Percentiles rank a stretch among this genome's conserved stretches.
These are phyloP conservation scores for Ilyonectria destructans DNA, from an alignment of 2,329 filamentous ascomycete species.

Conservation along the genomic window DNA sequence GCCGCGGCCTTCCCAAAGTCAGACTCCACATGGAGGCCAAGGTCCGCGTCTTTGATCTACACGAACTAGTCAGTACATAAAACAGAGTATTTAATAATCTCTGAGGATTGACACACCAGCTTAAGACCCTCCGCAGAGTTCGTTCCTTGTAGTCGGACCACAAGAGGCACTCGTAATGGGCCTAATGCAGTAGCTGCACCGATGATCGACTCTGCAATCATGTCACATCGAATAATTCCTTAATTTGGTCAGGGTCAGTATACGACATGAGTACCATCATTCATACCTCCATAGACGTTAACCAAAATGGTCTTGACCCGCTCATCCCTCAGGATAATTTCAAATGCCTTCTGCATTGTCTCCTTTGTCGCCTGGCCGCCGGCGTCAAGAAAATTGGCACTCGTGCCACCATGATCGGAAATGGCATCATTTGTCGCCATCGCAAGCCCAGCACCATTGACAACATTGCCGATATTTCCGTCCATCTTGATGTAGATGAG, in stretches of 20 bases:
- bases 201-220: constrained; percentile 65
- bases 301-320: constrained; percentile 78
- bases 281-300: constrained; percentile 66
- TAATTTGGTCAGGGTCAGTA: neutral
- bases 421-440: constrained; percentile 93
- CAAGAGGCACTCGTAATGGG: constrained; percentile 50
- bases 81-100: no score
- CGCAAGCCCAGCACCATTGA: constrained; percentile 89
- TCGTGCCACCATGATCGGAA: constrained; percentile 74
- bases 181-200: constrained; percentile 55
- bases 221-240: constrained; percentile 64
- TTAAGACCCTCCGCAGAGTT: constrained; percentile 1
- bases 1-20: constrained; percentile 54
- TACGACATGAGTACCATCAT: no score
- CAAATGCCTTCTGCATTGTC: constrained; percentile 84
- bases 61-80: neutral
- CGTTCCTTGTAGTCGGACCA: neutral
- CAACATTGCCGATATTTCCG: constrained; percentile 82
- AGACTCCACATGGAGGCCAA: constrained; percentile 55
- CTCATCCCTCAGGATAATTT: constrained; percentile 79
- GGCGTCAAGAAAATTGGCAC: constrained; percentile 89
- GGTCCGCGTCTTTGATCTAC: constrained; percentile 52
- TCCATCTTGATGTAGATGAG: constrained; percentile 82
- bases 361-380: constrained; percentile 88
- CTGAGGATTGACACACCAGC: neutral